Evolutionary conservation across 306 rosid species (phyloP), one percentile per base, ranked within the genome.

Genomic region (Castanea crenata): DNA sequence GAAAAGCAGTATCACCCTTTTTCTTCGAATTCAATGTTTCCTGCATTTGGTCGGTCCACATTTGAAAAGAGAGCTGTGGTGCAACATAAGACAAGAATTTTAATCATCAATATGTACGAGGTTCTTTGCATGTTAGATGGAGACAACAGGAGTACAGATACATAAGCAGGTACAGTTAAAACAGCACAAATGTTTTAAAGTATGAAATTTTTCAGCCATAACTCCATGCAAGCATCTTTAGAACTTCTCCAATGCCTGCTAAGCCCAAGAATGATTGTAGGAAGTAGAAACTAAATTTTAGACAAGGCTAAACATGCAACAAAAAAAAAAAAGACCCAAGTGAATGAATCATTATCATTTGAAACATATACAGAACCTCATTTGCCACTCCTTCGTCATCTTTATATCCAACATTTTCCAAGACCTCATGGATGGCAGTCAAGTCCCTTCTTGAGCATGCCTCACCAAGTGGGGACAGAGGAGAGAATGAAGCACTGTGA

Each of bases 21-120:
- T 89, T 89, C 92, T 88, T 92, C 38, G 90, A 87, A 82, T 88
- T 90, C 80, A 92, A 82, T 31, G 92, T 85, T 20, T 92, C 97
- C 85, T 90, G 97, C 93, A 92, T 92, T 81, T 88, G 91, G 84
- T 86, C 88, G 11, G 92, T 90, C 93, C 95, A 92, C 97, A 92
- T 90, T 74, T 92, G 96, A 82, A 92, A 92, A 1, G 96, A 90
- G 75, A 89, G 84, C 96, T 92, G 91, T 81, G 78, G 35, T 21
- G 69, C 5, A 81, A 63, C 52, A 80, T 55, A 54, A 69, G 74
- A 59, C 55, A 21, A 68, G 31, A 74, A 57, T 18, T 63, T 57
- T 80, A 14, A 83, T 77, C 69, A 51, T 52, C 68, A 74, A 21
- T 27, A 32, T 27, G 51, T 1, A 55, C 7, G 21, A 10, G 52